Evolutionary conservation across 495 filamentous ascomycete species (phyloP), one percentile per base, ranked within the genome.

Genomic region (Penicillium alfredii): DNA sequence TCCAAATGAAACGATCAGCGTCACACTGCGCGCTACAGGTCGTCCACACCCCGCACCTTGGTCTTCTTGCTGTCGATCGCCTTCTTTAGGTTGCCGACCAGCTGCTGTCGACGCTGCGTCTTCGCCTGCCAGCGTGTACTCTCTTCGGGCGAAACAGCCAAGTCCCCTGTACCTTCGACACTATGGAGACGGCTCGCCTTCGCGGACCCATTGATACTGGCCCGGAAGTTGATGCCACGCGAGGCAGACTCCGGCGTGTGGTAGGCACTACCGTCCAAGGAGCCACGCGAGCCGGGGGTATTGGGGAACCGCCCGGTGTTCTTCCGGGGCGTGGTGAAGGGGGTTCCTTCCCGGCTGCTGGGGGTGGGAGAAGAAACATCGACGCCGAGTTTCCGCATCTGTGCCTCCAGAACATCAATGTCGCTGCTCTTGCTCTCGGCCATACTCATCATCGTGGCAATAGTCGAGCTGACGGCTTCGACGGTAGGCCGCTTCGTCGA

Each of bases 371-470:
- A 66, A 0, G 69, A 54, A 3, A 83, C 55, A 36, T 68, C 60
- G 4, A 88, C 51, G 3, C 82, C 71, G 6, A 94, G 66, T 33
- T 76, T 80, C 17, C 78, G 75, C 66, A 97, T 80, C 46, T 94
- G 84, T 22, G 77, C 74, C 56, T 95, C 92, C 17, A 97, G 71
- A 8, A 93, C 76, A 57, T 94, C 86, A 30, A 97, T 80, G 45
- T 97, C 92, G 29, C 78, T 81, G 56, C 82, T 87, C 53, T 81
- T 84, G 60, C 80, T 81, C 66, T 95, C 85, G 0, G 82, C 81
- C 86, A 96, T 94, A 41, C 64, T 77, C 34, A 88, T 97, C 77
- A 99, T 85, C 37, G 92, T 95, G 34, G 68, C 67, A 44, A 99
- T 94, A 4, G 93, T 97, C 32, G 82, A 84, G 27, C 85, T 77